Evolutionary conservation across 2,329 filamentous ascomycete species (phyloP).

Genomic region (Exophiala alcalophila): DNA sequence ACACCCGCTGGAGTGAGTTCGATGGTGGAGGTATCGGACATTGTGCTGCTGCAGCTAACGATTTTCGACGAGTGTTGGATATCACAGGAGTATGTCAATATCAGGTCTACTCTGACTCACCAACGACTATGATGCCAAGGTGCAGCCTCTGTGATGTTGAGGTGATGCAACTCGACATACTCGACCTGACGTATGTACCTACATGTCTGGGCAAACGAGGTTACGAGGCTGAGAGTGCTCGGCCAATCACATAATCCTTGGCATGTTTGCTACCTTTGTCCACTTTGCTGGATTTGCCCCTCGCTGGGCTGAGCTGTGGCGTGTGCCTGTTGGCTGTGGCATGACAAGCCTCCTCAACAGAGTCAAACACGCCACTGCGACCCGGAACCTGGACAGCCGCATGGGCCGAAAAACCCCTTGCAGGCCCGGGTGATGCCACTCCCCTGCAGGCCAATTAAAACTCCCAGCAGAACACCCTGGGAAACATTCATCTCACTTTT

Average conservation of each 20-base stretch:
- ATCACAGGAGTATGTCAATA: too few relatives aligned
- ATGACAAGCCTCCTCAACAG: not conserved
- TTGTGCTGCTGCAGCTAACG: too few relatives aligned
- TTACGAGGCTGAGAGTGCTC: too few relatives aligned
- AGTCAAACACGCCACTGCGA: too few relatives aligned
- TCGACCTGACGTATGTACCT: too few relatives aligned
- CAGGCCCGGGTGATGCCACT: slow-evolving; percentile 27
- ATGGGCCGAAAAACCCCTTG: not conserved
- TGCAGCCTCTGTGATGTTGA: too few relatives aligned
- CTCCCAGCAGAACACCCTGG: slow-evolving; percentile 7
- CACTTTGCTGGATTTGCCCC: not conserved
- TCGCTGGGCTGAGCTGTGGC: not conserved
- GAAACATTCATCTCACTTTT: slow-evolving; percentile 6
- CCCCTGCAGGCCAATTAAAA: slow-evolving; percentile 20
- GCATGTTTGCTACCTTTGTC: slow-evolving; percentile 2
- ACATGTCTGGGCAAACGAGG: too few relatives aligned
- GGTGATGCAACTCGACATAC: too few relatives aligned
- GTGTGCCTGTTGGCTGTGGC: not conserved
- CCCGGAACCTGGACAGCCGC: slow-evolving; percentile 13
- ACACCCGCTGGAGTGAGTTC: slow-evolving; percentile 9
- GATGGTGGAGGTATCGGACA: slow-evolving; percentile 7
- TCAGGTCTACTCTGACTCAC: too few relatives aligned
- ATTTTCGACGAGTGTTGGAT: too few relatives aligned
- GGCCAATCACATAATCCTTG: not conserved
- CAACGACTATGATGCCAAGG: too few relatives aligned